Conservation (phyloP, 2,329 filamentous ascomycete species). For the Phaeosphaeriaceae sp. region DNA sequence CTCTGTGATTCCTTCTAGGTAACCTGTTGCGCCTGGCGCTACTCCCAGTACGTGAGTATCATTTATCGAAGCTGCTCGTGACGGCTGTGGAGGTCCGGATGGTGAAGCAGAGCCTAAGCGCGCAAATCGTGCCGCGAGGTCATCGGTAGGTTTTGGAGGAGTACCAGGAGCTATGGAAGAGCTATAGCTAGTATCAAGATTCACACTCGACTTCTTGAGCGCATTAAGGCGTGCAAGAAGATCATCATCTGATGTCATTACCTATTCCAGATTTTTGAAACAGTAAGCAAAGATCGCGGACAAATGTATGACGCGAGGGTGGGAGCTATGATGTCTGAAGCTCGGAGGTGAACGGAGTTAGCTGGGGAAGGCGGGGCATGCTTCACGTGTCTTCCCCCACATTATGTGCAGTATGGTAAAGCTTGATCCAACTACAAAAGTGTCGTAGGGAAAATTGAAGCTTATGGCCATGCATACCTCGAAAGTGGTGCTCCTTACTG, state of each 20-base stretch:
- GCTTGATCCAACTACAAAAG: too few relatives aligned
- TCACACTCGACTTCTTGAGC: constrained; percentile 53
- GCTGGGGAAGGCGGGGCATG: constrained; percentile 13
- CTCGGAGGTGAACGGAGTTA: constrained; percentile 28
- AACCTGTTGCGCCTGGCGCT: constrained; percentile 43
- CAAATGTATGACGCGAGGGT: background rate
- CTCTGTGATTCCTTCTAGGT: constrained; percentile 40
- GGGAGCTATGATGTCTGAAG: constrained; percentile 5
- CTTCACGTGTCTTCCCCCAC: constrained; percentile 14
- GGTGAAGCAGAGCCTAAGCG: constrained; percentile 42
- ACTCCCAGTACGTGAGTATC: constrained; percentile 25
- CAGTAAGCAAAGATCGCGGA: background rate
- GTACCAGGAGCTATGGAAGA: constrained; percentile 21
- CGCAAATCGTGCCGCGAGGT: constrained; percentile 48
- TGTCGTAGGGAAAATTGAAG: background rate
- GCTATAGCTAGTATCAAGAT: constrained; percentile 33
- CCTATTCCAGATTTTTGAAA: background rate
- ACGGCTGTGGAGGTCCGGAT: constrained; percentile 33
- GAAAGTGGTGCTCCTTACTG: background rate
- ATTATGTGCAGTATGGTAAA: background rate
- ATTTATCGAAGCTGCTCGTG: constrained; percentile 25
- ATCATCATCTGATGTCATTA: constrained; percentile 44
- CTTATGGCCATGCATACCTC: background rate
- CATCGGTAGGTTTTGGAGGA: constrained; percentile 30
- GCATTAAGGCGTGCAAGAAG: constrained; percentile 58